Evolutionary conservation across 2,329 filamentous ascomycete genomes (phyloP).

Genomic region (Fusarium mexicanum): DNA sequence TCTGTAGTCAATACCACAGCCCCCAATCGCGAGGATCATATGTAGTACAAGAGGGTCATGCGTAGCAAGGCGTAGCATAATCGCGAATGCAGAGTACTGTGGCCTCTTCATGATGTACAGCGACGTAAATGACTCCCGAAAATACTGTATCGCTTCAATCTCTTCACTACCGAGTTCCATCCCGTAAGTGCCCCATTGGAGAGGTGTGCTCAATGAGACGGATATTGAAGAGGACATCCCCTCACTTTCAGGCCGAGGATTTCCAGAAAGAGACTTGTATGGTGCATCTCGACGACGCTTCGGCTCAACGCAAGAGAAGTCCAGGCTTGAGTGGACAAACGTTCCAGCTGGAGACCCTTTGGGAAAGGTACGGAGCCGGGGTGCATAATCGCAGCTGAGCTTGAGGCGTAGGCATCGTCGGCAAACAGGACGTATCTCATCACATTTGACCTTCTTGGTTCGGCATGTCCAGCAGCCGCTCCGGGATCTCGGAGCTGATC

Average conservation of each 20-base stretch:
- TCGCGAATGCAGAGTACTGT: not conserved
- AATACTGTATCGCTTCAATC: not conserved
- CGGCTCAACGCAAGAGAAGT: not conserved
- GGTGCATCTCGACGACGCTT: fast-evolving
- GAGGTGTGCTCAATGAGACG: not conserved
- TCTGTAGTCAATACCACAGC: not conserved
- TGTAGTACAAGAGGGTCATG: not conserved
- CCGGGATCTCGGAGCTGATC: not conserved
- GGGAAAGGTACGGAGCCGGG: not conserved
- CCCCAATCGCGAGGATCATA: not conserved
- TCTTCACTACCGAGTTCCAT: not conserved
- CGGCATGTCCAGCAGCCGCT: not conserved
- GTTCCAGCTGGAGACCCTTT: not conserved
- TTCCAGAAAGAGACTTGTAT: no score
- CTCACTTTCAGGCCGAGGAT: not conserved
- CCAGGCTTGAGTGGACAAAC: not conserved
- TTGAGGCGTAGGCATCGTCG: not conserved
- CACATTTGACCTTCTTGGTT: not conserved
- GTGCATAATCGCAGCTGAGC: not conserved
- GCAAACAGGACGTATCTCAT: not conserved
- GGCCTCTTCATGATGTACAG: not conserved
- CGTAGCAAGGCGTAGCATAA: not conserved
- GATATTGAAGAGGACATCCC: not conserved
- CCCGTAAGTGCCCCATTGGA: not conserved
- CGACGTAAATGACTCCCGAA: not conserved